Base-by-base conservation (phyloP, 495 filamentous ascomycete genomes). In the Aspergillus haitiensis region DNA sequence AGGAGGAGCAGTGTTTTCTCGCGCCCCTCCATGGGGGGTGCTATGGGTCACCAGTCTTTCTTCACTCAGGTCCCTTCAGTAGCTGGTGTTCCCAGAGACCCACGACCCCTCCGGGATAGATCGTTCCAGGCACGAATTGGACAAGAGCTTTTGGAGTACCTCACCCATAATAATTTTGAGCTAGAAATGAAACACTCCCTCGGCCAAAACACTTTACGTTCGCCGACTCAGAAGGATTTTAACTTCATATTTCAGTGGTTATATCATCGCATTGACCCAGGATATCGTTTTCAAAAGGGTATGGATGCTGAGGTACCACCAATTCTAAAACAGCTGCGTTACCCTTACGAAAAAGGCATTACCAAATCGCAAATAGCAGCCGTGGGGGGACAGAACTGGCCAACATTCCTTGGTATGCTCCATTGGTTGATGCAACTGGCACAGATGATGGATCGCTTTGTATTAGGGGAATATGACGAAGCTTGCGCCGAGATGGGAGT, bases 341-440 rank as follows among this genome's bases (percentile, higher is more conserved):
- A 99, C 73, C 94, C 94, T 0, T 98, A 89, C 66, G 91, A 94
- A 64, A 91, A 90, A 69, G 89, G 83, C 66, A 97, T 98, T 67
- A 95, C 91, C 49, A 98, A 97, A 68, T 93, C 89, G 32, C 92
- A 96, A 67, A 92, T 98, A 51, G 82, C 90, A 1, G 93, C 95
- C 1, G 95, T 98, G 5, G 94, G 94, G 54, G 92, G 92, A 9
- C 90, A 93, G 68, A 97, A 97, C 66, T 99, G 94, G 94, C 86
- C 88, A 32, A 90, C 89, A 0, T 96, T 98, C 68, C 77, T 99
- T 27, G 95, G 92, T 0, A 80, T 98, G 74, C 80, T 99, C 49
- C 93, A 99, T 73, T 99, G 94, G 94, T 88, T 99, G 85, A 95
- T 99, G 93, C 92, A 97, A 72, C 76, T 98, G 48, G 90, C 92